phyloP scores from a whole-genome alignment of 2,329 filamentous ascomycete genomes.

The Colletotrichum gigasporum region DNA sequence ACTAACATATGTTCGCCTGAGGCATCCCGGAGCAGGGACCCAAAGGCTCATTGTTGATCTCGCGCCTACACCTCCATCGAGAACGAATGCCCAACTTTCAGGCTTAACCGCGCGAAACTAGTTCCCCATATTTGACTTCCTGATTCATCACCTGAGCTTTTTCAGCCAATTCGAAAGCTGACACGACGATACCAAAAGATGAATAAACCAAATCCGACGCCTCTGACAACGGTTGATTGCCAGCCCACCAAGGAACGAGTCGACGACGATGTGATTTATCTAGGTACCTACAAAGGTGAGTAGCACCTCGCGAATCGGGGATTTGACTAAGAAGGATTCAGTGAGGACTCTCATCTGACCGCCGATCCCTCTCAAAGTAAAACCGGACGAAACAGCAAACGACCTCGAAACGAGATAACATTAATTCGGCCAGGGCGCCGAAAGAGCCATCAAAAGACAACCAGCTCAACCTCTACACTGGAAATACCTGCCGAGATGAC shows the following conservation, averaged over 20 bases:
- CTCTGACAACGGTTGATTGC: neutral
- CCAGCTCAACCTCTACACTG: neutral
- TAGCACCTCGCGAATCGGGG: neutral
- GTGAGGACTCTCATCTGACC: neutral
- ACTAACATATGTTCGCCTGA: no score
- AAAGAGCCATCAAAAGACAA: neutral
- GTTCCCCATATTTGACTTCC: no score
- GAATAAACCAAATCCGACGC: no score
- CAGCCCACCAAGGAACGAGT: neutral
- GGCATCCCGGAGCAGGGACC: no score
- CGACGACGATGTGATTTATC: neutral
- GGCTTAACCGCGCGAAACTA: no score
- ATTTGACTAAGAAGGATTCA: neutral
- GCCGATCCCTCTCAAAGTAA: neutral
- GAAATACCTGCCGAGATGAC: neutral
- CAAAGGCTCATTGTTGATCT: no score
- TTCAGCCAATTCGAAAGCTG: no score
- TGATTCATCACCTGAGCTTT: no score
- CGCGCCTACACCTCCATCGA: no score
- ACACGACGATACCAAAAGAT: no score
- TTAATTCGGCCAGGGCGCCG: neutral
- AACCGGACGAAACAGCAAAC: neutral
- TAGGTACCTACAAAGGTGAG: neutral
- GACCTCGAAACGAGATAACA: neutral
- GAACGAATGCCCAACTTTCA: no score